Evolutionary conservation across 2,329 filamentous ascomycete species (phyloP), one percentile per base, ranked within the genome.

Genomic region (Alternaria angustiovoidea): DNA sequence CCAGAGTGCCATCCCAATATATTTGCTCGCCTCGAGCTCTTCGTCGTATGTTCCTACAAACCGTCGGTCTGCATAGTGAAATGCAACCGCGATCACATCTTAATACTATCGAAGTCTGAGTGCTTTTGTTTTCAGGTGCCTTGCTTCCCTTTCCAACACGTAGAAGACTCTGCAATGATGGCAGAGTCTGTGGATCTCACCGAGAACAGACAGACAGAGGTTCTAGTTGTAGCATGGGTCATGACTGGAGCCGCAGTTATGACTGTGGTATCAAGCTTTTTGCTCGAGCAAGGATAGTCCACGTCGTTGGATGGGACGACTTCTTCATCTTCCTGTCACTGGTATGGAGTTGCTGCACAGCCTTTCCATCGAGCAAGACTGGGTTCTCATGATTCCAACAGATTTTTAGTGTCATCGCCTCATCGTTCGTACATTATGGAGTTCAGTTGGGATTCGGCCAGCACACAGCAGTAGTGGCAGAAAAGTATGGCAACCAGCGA

Each of bases 231-330:
- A 4, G 61, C 61, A 26, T 63, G 57, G 61, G 49, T 55, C 8
- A 60, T 28, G 39, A 60, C 61, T 5, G 61, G 57, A 54, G 41
- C 48, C 24, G 55, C 51, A 1, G 42, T 59, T 16, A 16, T 56
- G 20, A 56, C 54, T 4, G 58, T 61, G 2, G 9, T 7, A 51
- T 59, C n/a, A 61, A 64, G 38, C 54, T 61, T 7, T 64, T 64
- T 38, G 39, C 58, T 20, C 56, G 56, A 39, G 54, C 46, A 12
- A 57, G 47, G 6, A 26, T 61, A 6, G 43, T 61, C 3, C 34
- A 28, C 22, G 39, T 59, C 4, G 22, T 62, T n/a, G 62, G 62
- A 14, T 64, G 55, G 62, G 59, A 64, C 22, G 59, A 62, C 42
- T 47, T 59, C 28, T 62, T 64, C 22, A 52, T 64, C 6, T 28